Evolutionary conservation across 108 stramenopile species (phyloP).

Genomic region (Cyclotella choctawhatcheeana): DNA sequence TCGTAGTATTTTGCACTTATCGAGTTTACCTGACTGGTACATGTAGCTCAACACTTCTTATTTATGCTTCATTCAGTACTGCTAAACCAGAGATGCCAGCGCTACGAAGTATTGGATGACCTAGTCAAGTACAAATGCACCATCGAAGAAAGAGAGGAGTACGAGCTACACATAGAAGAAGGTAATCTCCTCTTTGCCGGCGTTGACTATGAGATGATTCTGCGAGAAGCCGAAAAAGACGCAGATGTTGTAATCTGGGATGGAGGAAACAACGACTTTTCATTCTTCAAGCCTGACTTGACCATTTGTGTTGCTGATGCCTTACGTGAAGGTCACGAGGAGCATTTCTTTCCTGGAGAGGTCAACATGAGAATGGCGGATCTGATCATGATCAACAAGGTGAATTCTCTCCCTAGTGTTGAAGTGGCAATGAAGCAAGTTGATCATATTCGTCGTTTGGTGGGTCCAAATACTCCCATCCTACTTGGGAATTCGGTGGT

Average conservation of each 20-base stretch:
- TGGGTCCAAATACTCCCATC: constrained; percentile 34
- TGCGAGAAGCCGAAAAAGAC: constrained; percentile 58
- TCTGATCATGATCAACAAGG: constrained; percentile 52
- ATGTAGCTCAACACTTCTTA: no score
- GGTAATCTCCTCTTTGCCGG: constrained; percentile 58
- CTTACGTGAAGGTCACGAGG: constrained; percentile 53
- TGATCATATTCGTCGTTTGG: constrained; percentile 31
- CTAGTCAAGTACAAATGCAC: constrained; percentile 64
- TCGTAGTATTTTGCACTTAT: no score
- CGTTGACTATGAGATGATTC: constrained; percentile 62
- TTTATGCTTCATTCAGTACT: constrained; percentile 2
- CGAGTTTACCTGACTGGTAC: no score
- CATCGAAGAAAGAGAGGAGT: constrained; percentile 64
- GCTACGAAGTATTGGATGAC: constrained; percentile 56
- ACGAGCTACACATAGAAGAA: constrained; percentile 56
- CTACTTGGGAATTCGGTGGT: constrained; percentile 50
- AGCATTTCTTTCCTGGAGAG: constrained; percentile 55
- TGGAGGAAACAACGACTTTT: constrained; percentile 59
- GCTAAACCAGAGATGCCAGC: constrained; percentile 52
- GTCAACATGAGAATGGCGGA: constrained; percentile 55
- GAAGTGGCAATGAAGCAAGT: constrained; percentile 39
- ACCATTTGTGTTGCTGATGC: constrained; percentile 54
- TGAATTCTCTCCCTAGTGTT: constrained; percentile 38
- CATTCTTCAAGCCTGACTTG: constrained; percentile 56
- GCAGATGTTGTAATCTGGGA: constrained; percentile 61